Base-by-base conservation (phyloP, 495 filamentous ascomycete genomes). In the Penicillium odoratum region DNA sequence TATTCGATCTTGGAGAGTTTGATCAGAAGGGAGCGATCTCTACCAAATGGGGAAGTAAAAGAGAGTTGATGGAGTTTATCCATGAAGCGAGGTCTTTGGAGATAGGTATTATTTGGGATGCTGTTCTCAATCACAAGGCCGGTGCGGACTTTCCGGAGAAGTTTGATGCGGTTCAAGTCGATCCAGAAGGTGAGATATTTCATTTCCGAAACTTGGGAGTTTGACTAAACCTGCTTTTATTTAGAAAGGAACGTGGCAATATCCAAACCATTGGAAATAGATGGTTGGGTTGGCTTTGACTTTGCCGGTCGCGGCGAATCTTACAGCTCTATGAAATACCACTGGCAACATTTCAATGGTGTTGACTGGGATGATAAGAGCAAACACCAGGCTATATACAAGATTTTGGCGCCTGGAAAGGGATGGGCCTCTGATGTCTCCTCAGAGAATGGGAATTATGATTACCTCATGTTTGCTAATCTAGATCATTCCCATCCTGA, bases 1-100 rank as follows among this genome's bases (percentile, higher is more conserved):
- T 92, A 4, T 92, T 88, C 60, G 88, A 92, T 53, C 69, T 91
- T 25, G 88, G 88, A 34, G 88, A 92, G 62, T 92, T 90, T 61
- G 81, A 91, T 61, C 88, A 90, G 61, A 90, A 90, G 60, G 85
- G 85, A 38, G 65, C 72, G 1, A 67, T 75, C 10, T 72, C 74
- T n/a, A 90, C 87, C 16, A 89, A 90, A 73, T 92, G 86, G 86
- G 88, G 88, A n/a, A 78, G 74, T 18, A 87, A 83, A 56, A 77
- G 80, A 21, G 85, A 90, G 40, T 69, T 92, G 18, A 57, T 83
- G n/a, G 67, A 73, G 7, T 65, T 92, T 43, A 67, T 73, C 6
- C 63, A 69, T 21, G 67, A 72, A 18, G 84, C 85, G 0, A 77
- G 81, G 48, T 66, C 78, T n/a, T 51, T 78, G 28, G 78, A 78